phyloP scores from a whole-genome alignment of 129 eudicot genomes.

The Flaveria brownii region DNA sequence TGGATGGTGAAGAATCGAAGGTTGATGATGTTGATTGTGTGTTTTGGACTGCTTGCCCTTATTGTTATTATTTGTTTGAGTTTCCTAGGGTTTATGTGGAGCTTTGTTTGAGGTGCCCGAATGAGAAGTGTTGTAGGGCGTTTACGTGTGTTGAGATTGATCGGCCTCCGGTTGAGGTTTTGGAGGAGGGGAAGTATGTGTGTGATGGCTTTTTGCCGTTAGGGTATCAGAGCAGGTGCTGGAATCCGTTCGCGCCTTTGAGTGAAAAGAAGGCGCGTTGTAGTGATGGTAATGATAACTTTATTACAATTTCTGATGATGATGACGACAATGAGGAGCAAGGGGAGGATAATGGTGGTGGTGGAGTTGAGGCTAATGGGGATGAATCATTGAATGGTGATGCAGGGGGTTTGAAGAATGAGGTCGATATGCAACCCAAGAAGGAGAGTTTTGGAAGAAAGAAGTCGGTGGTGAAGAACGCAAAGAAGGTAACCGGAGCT shows the following conservation, averaged over 20 bases:
- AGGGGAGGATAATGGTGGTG: not conserved
- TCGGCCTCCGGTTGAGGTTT: slow-evolving; percentile 49
- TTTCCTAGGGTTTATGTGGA: slow-evolving; percentile 55
- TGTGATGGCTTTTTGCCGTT: slow-evolving; percentile 52
- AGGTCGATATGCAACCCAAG: not conserved
- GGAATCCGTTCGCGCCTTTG: slow-evolving; percentile 42
- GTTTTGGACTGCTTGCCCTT: slow-evolving; percentile 85
- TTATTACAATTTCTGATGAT: slow-evolving; percentile 43
- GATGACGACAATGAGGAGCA: slow-evolving; percentile 22
- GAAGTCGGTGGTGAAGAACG: slow-evolving; percentile 47
- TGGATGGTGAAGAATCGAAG: not conserved
- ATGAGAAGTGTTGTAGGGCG: slow-evolving; percentile 53
- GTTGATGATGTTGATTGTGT: slow-evolving; percentile 9
- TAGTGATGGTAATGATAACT: not conserved
- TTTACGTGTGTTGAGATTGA: slow-evolving; percentile 51
- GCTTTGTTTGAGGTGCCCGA: slow-evolving; percentile 60
- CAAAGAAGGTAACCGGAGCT: slow-evolving; percentile 52
- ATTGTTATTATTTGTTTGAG: slow-evolving; percentile 67
- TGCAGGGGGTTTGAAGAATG: not conserved
- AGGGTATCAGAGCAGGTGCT: slow-evolving; percentile 32
- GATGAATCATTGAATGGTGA: not conserved
- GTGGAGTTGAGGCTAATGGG: not conserved
- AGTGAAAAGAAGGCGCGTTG: not conserved
- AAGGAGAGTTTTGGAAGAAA: slow-evolving; percentile 35
- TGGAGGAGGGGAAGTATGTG: slow-evolving; percentile 42